Conservation (phyloP, 78 protist genomes). For the Isochrysis galbana region DNA sequence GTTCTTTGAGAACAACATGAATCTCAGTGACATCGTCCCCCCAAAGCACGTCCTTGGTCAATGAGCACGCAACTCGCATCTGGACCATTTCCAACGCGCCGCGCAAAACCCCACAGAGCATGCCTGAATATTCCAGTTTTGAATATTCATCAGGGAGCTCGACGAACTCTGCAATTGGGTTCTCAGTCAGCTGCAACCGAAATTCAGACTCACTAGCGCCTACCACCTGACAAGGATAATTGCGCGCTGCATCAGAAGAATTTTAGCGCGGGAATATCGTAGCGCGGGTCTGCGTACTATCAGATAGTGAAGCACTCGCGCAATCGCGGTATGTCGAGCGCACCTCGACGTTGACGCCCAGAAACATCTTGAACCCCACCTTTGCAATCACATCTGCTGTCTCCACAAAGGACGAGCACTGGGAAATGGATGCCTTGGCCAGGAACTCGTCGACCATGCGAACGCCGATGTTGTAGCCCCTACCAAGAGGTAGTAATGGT, state of each 20-base stretch:
- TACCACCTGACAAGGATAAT: neutral
- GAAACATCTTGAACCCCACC: slow-evolving; percentile 93
- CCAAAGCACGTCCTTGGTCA: slow-evolving; percentile 65
- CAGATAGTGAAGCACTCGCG: neutral
- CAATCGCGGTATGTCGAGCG: neutral
- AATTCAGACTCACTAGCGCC: slow-evolving; percentile 34
- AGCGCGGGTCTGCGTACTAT: too few species aligned
- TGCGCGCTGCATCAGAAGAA: neutral
- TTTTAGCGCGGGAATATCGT: too few species aligned
- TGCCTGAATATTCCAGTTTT: slow-evolving; percentile 72
- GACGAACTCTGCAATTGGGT: slow-evolving; percentile 85
- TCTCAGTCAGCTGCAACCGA: slow-evolving; percentile 75
- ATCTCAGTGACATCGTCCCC: slow-evolving; percentile 85
- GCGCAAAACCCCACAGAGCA: slow-evolving; percentile 93
- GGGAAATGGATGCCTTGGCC: slow-evolving; percentile 71
- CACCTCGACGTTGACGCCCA: slow-evolving; percentile 79
- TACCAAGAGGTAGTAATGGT: slow-evolving; percentile 8
- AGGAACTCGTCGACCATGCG: slow-evolving; percentile 94
- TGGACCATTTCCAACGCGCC: slow-evolving; percentile 92
- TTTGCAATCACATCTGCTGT: slow-evolving; percentile 93
- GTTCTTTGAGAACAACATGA: slow-evolving; percentile 51
- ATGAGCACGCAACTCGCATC: slow-evolving; percentile 66
- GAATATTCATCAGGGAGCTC: slow-evolving; percentile 85
- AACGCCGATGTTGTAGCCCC: slow-evolving; percentile 93
- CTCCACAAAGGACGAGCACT: slow-evolving; percentile 80